Percentiles rank a stretch among this genome's conserved stretches.
Evolutionary conservation across 169 alveolate species (phyloP).

Genomic region (Cryptosporidium ubiquitum): DNA sequence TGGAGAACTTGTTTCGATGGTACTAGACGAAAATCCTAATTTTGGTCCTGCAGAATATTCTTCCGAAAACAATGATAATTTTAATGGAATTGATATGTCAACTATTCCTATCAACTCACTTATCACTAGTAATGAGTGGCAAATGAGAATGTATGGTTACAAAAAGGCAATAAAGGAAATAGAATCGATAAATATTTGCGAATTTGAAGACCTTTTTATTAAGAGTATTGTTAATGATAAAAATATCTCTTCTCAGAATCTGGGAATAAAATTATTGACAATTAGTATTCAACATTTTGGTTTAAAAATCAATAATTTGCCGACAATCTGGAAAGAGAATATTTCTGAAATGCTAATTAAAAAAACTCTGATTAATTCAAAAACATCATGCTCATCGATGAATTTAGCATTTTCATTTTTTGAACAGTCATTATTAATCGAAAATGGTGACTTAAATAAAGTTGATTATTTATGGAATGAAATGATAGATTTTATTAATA

Average conservation of each 20-base stretch:
- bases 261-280: slow-evolving; percentile 19
- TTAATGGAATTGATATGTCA: slow-evolving; percentile 20
- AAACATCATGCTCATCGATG: slow-evolving; percentile 47
- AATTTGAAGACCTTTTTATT: not conserved
- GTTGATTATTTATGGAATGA: slow-evolving; percentile 34
- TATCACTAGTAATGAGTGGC: slow-evolving; percentile 56
- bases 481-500: slow-evolving; percentile 34
- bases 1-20: not conserved
- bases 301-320: not conserved
- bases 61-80: not conserved
- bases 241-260: slow-evolving; percentile 41
- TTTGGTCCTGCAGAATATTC: not conserved
- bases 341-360: slow-evolving; percentile 33
- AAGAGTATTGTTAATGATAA: slow-evolving; percentile 32
- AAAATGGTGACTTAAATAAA: slow-evolving; percentile 24
- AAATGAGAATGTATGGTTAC: slow-evolving; percentile 65
- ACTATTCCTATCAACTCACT: slow-evolving; percentile 11
- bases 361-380: slow-evolving; percentile 23
- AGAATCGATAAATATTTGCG: not conserved
- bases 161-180: slow-evolving; percentile 36
- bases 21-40: not conserved
- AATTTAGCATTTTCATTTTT: slow-evolving; percentile 36
- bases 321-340: slow-evolving; percentile 13
- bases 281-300: slow-evolving; percentile 1
- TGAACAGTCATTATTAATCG: slow-evolving; percentile 37